Evolutionary conservation across 2,329 filamentous ascomycete genomes (phyloP).

Genomic region (Fusarium equiseti): DNA sequence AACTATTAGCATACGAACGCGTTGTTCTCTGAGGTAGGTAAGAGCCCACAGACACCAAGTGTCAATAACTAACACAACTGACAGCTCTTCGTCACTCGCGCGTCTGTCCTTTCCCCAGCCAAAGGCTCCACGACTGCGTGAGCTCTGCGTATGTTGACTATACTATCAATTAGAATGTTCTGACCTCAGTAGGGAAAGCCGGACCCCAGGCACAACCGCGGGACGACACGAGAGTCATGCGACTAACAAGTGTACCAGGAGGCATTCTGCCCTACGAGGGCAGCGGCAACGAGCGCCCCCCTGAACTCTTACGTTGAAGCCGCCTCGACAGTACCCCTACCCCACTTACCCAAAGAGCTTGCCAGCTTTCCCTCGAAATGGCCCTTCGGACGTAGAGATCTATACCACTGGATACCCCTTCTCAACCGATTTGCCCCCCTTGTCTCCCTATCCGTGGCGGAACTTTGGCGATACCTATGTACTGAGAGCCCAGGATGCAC

Average conservation of each 20-base stretch:
- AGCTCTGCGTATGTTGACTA: not conserved
- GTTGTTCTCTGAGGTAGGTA: not conserved
- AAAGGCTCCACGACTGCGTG: not conserved
- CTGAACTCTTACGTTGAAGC: constrained; percentile 82
- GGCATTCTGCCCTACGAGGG: not conserved
- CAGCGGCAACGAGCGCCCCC: not conserved
- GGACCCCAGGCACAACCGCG: not conserved
- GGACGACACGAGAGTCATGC: not conserved
- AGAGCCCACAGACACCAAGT: not conserved
- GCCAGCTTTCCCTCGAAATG: constrained; percentile 86
- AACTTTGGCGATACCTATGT: no score
- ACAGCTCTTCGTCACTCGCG: not conserved
- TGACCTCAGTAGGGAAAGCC: not conserved
- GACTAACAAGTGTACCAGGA: not conserved
- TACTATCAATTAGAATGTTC: not conserved
- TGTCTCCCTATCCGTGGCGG: no score
- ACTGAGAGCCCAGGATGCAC: no score
- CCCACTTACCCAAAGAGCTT: constrained; percentile 81
- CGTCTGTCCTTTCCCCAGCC: not conserved
- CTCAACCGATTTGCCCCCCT: constrained; percentile 82
- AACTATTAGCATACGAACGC: not conserved
- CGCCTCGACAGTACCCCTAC: constrained; percentile 76
- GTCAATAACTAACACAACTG: not conserved
- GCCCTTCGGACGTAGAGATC: constrained; percentile 94
- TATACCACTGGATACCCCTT: constrained; percentile 98